Conservation (phyloP, 805 yeast species). For the Candida schatavii region DNA sequence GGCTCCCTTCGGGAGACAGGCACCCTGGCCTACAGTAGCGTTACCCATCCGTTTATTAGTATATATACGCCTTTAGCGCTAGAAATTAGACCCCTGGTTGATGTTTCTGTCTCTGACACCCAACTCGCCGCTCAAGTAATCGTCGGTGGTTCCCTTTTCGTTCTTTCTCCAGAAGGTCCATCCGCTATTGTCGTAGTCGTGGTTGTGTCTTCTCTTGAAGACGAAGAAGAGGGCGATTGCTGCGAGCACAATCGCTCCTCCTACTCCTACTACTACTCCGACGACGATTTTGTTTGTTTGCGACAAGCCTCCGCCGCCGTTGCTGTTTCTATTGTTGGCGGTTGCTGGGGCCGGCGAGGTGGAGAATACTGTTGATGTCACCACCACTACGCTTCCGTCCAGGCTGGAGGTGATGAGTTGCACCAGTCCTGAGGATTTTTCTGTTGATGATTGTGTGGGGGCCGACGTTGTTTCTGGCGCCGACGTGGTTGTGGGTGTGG, state of each 20-base stretch:
- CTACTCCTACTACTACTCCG: conserved; percentile 48
- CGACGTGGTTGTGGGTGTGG: neutral
- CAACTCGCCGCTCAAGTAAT: conserved; percentile 43
- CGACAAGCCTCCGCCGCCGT: conserved; percentile 34
- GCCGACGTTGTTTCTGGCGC: neutral
- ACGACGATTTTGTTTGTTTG: conserved; percentile 42
- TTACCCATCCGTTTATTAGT: neutral
- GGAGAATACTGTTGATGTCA: conserved; percentile 36
- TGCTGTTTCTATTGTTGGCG: conserved; percentile 8
- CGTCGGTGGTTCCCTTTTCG: conserved; percentile 40
- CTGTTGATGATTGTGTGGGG: too few species aligned
- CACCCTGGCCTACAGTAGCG: too few species aligned
- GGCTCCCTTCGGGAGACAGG: too few species aligned
- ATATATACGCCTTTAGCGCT: too few species aligned
- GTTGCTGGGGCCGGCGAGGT: conserved; percentile 23
- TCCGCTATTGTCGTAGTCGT: conserved; percentile 28
- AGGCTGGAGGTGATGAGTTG: conserved; percentile 33
- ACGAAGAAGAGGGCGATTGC: conserved; percentile 31
- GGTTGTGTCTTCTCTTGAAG: conserved; percentile 32
- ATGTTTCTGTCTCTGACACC: conserved; percentile 48
- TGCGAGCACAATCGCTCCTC: conserved; percentile 40
- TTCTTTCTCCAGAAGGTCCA: conserved; percentile 51
- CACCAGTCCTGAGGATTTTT: neutral
- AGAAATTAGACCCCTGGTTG: conserved; percentile 46
- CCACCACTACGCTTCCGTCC: conserved; percentile 36